Percentiles rank a stretch among this genome's conserved stretches.
Conservation (phyloP, 1,284 basidiomycete genomes). For the Ustilago cynodontis region DNA sequence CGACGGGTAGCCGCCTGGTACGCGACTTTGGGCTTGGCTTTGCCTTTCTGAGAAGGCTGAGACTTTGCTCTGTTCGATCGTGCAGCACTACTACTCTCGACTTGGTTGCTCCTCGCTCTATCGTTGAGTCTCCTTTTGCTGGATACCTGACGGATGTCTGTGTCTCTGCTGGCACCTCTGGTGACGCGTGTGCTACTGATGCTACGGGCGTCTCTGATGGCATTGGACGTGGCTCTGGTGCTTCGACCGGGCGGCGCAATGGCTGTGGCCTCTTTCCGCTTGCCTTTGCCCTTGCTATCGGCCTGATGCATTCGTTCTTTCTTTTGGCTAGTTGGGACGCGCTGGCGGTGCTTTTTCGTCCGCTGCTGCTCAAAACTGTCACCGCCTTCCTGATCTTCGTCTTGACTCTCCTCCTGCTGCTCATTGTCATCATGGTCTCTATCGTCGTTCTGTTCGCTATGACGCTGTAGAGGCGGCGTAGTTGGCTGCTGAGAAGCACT, state of each 20-base stretch:
- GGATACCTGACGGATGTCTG: background rate
- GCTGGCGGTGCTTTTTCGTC: background rate
- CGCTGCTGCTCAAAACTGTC: background rate
- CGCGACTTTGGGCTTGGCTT: background rate
- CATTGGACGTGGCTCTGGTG: background rate
- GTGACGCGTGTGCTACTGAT: background rate
- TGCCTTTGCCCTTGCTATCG: background rate
- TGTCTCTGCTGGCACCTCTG: background rate
- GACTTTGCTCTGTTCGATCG: background rate
- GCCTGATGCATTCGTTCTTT: background rate
- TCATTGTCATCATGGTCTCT: conserved; percentile 2
- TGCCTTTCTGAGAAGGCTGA: background rate
- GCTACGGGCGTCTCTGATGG: background rate
- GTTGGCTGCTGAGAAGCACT: conserved; percentile 12
- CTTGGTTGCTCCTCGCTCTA: background rate
- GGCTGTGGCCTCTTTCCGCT: conserved; percentile 4
- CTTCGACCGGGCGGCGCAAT: background rate
- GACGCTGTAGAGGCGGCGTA: background rate
- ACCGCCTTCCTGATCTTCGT: background rate
- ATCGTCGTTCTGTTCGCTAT: background rate
- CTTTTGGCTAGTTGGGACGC: background rate
- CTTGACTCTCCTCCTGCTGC: background rate
- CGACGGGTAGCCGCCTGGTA: conserved; percentile 19
- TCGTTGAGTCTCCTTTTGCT: background rate
- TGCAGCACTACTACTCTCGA: background rate